phyloP scores from a whole-genome alignment of 2,329 filamentous ascomycete species.

The Monosporascus sp. region DNA sequence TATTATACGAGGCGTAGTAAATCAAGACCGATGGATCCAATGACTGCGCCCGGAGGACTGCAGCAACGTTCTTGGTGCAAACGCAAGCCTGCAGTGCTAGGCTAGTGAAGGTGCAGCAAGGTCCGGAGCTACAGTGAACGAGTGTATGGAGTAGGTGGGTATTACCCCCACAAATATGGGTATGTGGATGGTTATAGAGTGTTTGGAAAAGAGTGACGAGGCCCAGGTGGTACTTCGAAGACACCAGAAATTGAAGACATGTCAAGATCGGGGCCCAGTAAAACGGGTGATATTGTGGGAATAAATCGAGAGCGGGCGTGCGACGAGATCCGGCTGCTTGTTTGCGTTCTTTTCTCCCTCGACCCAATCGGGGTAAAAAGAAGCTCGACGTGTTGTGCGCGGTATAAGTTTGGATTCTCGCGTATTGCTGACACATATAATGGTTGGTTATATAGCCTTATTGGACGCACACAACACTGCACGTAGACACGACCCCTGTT shows the following conservation, averaged over 20 bases:
- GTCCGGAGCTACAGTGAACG: conserved; percentile 10
- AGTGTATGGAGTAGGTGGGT: conserved; percentile 9
- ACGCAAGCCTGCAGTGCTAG: conserved; percentile 8
- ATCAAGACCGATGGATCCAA: not conserved
- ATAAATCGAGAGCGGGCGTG: conserved; percentile 12
- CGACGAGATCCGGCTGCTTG: conserved; percentile 7
- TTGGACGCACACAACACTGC: not conserved
- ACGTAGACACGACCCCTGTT: not conserved
- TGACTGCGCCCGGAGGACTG: conserved; percentile 5
- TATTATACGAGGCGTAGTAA: not conserved
- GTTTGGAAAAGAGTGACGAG: conserved; percentile 3
- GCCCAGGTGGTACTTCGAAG: conserved; percentile 3
- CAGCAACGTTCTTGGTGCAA: conserved; percentile 9
- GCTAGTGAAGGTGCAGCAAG: conserved; percentile 15
- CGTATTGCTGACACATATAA: not conserved
- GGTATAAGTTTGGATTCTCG: conserved; percentile 9
- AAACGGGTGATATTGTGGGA: conserved; percentile 5
- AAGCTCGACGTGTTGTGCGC: conserved; percentile 13
- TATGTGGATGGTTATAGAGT: too few species aligned
- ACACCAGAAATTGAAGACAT: not conserved
- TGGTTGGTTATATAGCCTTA: not conserved
- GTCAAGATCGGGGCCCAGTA: conserved; percentile 1
- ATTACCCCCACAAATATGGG: conserved; percentile 5
- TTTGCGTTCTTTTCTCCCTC: conserved; percentile 7
- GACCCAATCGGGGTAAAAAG: conserved; percentile 14